Percentiles rank a stretch among this genome's conserved stretches.
These are phyloP conservation scores for Podaxis sp. DNA, from an alignment of 768 basidiomycete species.

Conservation along the genomic window DNA sequence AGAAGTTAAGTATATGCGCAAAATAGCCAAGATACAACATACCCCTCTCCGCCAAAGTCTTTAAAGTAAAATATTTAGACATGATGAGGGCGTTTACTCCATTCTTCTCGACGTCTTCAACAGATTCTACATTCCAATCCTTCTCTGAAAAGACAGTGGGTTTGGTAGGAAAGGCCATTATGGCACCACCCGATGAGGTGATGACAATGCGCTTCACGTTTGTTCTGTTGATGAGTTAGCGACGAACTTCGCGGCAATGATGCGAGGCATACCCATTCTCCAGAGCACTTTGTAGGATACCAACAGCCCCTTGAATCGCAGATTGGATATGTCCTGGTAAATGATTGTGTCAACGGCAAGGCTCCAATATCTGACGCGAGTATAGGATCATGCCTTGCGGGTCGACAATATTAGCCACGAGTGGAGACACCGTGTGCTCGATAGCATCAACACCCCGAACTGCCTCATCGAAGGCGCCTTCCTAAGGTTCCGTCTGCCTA, in stretches of 20 bases:
- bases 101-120: conserved; percentile 44
- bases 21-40: not conserved
- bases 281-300: conserved; percentile 57
- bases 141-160: conserved; percentile 41
- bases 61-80: conserved; percentile 62
- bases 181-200: conserved; percentile 60
- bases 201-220: conserved; percentile 66
- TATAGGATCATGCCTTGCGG: conserved; percentile 30
- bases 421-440: conserved; percentile 68
- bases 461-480: conserved; percentile 75
- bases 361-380: not conserved
- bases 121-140: conserved; percentile 61
- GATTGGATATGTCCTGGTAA: conserved; percentile 62
- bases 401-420: conserved; percentile 45
- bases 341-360: not conserved
- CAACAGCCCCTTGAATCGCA: conserved; percentile 69
- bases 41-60: conserved; percentile 66
- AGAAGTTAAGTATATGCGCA: not conserved
- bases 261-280: conserved; percentile 44
- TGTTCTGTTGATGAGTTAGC: conserved; percentile 24
- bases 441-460: conserved; percentile 77
- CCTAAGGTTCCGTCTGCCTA: conserved; percentile 31
- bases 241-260: too few relatives aligned
- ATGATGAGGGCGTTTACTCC: conserved; percentile 41
- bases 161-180: conserved; percentile 29